Percentiles rank a stretch among this genome's conserved stretches.
Conservation (phyloP, 2,329 filamentous ascomycete genomes). For the Calonectria montana region DNA sequence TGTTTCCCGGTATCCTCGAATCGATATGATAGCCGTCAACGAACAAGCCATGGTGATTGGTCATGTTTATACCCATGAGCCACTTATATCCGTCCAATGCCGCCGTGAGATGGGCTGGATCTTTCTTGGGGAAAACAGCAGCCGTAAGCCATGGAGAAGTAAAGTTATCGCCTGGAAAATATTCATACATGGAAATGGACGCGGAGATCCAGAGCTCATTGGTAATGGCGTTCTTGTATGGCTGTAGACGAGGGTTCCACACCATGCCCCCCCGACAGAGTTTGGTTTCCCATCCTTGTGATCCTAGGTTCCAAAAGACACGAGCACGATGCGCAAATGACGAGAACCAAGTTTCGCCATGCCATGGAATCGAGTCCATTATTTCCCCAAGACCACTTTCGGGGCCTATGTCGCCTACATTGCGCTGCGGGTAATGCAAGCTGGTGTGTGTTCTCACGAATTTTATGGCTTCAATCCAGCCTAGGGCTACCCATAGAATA, state of each 20-base stretch:
- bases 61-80: conserved; percentile 85
- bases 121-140: conserved; percentile 49
- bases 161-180: conserved; percentile 85
- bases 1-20: conserved; percentile 71
- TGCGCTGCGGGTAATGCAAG: conserved; percentile 63
- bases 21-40: conserved; percentile 90
- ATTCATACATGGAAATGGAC: conserved; percentile 88
- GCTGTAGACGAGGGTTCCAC: conserved; percentile 83
- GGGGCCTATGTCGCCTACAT: conserved; percentile 18
- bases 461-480: conserved; percentile 86
- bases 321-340: conserved; percentile 86
- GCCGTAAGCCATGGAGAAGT: conserved; percentile 70
- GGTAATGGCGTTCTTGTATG: conserved; percentile 97
- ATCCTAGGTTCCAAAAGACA: conserved; percentile 86
- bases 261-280: conserved; percentile 90
- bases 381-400: conserved; percentile 45
- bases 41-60: conserved; percentile 78
- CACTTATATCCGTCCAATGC: conserved; percentile 84
- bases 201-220: conserved; percentile 91
- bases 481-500: conserved; percentile 94
- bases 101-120: conserved; percentile 76
- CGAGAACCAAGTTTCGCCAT: conserved; percentile 79
- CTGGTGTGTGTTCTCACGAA: conserved; percentile 78
- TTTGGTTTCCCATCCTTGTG: conserved; percentile 81
- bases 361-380: conserved; percentile 68